Base-by-base conservation (phyloP, 805 yeast species). In the Vanderwaltozyma polyspora region DNA sequence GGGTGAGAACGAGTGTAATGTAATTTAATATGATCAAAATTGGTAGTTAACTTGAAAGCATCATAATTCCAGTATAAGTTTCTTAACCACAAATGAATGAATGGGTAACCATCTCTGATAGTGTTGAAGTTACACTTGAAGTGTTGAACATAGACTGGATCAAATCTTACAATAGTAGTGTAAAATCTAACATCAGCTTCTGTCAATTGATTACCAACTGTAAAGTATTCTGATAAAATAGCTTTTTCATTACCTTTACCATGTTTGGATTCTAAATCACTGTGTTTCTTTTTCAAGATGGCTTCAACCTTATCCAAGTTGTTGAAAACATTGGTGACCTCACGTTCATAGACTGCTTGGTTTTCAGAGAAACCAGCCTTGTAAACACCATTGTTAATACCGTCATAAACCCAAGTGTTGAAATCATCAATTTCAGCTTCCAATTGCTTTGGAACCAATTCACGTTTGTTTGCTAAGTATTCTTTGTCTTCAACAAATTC, bases 61-160 rank as follows among this genome's bases (percentile, higher is more conserved):
- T 76, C 74, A 37, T 69, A 51, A 36, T 66, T 57, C 95, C 95
- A 86, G 62, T 87, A 91, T 48, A 91, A 67, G 44, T 80, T 73
- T 46, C 80, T 67, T 47, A 87, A 58, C 94, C 94, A 89, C 40
- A 73, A 63, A 60, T 85, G 79, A 35, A 87, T 59, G 46, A 67
- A 61, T 16, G 96, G 96, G 56, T 74, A 89, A 43, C 84, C 82
- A 28, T 50, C 57, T 52, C 95, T 73, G 48, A 89, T 81, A 66
- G 77, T 79, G 31, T 77, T 77, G 41, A 85, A 58, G 59, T 89
- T 89, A 59, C 95, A 83, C 62, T 89, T 91, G 73, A 89, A 91
- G 59, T 89, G 96, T 59, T 87, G 95, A 35, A 80, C 89, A 53
- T 89, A 89, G 16, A 86, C 94, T 1, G 93, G 81, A 57, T 89